Base-by-base conservation (phyloP, 2,329 filamentous ascomycete genomes). In the Diaporthe humulicola region DNA sequence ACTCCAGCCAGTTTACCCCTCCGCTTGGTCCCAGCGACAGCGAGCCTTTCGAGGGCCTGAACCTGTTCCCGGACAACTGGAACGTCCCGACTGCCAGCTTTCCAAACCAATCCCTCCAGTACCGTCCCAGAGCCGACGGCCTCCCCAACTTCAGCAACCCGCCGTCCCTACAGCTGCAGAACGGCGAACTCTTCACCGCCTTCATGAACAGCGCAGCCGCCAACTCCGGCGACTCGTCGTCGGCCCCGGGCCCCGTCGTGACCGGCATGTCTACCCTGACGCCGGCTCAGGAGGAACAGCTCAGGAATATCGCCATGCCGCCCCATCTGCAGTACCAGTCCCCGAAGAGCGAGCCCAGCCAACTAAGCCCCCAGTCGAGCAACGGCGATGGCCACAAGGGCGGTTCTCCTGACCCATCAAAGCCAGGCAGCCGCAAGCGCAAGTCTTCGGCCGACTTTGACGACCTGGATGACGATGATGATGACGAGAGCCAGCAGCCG, bases 261-360 rank as follows among this genome's bases (percentile, higher is more conserved):
- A 80, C 81, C 48, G 78, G 82, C 19, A 80, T 86, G 67, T 84
- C 82, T 77, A 82, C 82, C 5, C 83, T 93, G 72, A 92, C 89
- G 48, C 87, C 88, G 42, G 90, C 90, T 33, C 88, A 91, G 80
- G 89, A 91, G 79, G 90, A 92, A 80, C 88, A 89, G 79, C 84
- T 93, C 61, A 89, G 88, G 78, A 90, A 86, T 76, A 92, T 92
- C 79, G 91, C 90, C 78, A 93, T 93, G 90, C 91, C 91, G 19
- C 84, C 88, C 33, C 89, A 91, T 77, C 86, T 92, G 25, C 89
- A 90, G 77, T 92, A 92, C 77, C 86, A 89, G 76, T 90, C 89
- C 52, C 89, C 89, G 40, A 88, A 87, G 81, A 90, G 89, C 81
- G 88, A 88, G 77, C 84, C 88, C 61, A 92, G 90, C 77, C 88